Conservation (phyloP, 2,329 filamentous ascomycete species). For the Amauroascus niger region DNA sequence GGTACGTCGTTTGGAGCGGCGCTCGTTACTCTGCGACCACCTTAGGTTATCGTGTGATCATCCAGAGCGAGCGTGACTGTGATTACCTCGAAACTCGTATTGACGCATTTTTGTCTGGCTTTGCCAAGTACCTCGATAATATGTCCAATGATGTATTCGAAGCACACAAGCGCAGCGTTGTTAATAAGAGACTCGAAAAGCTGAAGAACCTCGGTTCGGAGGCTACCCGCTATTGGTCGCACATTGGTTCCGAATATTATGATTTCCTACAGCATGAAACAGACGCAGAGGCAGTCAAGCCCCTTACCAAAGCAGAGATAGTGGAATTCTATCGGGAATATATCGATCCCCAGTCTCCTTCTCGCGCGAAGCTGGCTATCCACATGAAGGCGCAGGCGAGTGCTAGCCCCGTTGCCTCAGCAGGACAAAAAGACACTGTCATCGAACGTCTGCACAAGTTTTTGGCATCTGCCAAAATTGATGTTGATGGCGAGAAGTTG, state of each 20-base stretch:
- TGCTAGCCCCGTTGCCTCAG: constrained; percentile 33
- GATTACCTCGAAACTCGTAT: constrained; percentile 80
- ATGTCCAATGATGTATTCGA: constrained; percentile 84
- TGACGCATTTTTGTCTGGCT: constrained; percentile 66
- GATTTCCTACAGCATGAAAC: constrained; percentile 76
- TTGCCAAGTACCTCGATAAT: constrained; percentile 54
- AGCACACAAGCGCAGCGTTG: constrained; percentile 77
- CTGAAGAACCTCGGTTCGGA: constrained; percentile 86
- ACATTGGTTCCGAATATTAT: constrained; percentile 76
- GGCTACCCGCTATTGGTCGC: constrained; percentile 69
- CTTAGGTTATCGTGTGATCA: constrained; percentile 76
- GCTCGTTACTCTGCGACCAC: constrained; percentile 62
- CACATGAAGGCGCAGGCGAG: constrained; percentile 68
- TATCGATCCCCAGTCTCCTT: constrained; percentile 63
- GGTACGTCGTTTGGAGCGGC: constrained; percentile 89
- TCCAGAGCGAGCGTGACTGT: constrained; percentile 82
- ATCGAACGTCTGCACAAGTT: constrained; percentile 38
- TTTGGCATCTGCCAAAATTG: constrained; percentile 40
- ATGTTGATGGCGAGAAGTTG: constrained; percentile 36
- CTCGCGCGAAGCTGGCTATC: constrained; percentile 72
- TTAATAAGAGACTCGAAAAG: constrained; percentile 81
- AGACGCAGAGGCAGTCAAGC: constrained; percentile 65
- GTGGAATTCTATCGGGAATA: constrained; percentile 65
- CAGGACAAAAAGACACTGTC: constrained; percentile 29
- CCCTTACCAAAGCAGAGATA: constrained; percentile 69